A percentile compares a stretch with the other conserved stretches of the same genome.
These are phyloP conservation scores for Alternaria arborescens DNA, from an alignment of 2,329 filamentous ascomycete genomes.

Conservation along the genomic window DNA sequence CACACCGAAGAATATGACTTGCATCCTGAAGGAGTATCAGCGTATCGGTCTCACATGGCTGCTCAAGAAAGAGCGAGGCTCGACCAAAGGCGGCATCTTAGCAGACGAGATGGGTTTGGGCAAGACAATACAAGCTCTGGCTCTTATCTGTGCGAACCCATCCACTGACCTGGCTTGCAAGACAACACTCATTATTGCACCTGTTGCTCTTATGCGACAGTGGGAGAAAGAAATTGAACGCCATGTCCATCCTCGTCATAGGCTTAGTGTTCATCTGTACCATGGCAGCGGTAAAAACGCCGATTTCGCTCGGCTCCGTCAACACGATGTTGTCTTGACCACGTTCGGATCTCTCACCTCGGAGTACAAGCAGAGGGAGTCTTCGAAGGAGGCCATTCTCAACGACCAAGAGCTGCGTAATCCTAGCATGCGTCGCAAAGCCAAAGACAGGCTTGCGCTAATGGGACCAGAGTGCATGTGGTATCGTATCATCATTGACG, in stretches of 20 bases:
- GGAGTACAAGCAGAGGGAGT: constrained; percentile 70
- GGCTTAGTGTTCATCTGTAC: constrained; percentile 72
- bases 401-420: constrained; percentile 52
- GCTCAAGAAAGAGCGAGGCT: constrained; percentile 74
- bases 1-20: constrained; percentile 74
- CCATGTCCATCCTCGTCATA: constrained; percentile 69
- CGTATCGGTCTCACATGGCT: constrained; percentile 80
- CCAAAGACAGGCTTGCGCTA: constrained; percentile 51
- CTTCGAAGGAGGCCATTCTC: constrained; percentile 59
- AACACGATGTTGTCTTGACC: constrained; percentile 78
- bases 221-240: constrained; percentile 82
- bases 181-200: constrained; percentile 84
- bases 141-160: constrained; percentile 76
- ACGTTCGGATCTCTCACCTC: constrained; percentile 77
- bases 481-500: constrained; percentile 74
- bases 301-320: constrained; percentile 67
- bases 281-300: constrained; percentile 67
- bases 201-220: constrained; percentile 80
- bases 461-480: constrained; percentile 69
- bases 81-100: constrained; percentile 77
- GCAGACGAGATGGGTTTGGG: constrained; percentile 74
- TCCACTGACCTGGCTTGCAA: constrained; percentile 66
- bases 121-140: constrained; percentile 78
- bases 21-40: constrained; percentile 81
- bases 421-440: constrained; percentile 25